Evolutionary conservation across 352 stramenopile genomes (phyloP).

Genomic region (Aphanomyces astaci): DNA sequence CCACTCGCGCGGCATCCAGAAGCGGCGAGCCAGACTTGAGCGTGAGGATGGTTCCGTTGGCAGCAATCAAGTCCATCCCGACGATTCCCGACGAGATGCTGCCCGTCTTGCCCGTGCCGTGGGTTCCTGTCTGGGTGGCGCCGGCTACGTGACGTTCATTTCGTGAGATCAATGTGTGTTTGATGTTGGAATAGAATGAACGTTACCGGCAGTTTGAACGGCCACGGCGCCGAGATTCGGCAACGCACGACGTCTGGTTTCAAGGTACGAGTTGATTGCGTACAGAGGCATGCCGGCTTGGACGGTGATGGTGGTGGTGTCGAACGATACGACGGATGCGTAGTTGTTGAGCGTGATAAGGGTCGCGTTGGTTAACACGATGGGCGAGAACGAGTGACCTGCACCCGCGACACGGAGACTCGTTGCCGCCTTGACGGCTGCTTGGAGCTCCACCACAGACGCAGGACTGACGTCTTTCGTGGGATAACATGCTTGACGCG

Average conservation of each 20-base stretch:
- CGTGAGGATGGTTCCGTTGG: background rate
- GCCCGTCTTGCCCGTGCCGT: constrained; percentile 10
- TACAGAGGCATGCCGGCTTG: constrained; percentile 14
- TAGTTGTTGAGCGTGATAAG: constrained; percentile 9
- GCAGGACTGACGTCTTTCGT: background rate
- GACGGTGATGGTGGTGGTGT: constrained; percentile 4
- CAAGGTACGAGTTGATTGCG: constrained; percentile 9
- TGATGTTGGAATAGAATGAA: too few species aligned
- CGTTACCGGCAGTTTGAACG: constrained; percentile 15
- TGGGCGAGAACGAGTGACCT: constrained; percentile 20
- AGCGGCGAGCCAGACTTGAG: background rate
- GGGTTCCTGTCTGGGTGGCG: constrained; percentile 3
- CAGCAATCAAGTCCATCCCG: constrained; percentile 12
- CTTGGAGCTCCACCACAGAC: background rate
- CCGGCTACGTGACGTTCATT: constrained; percentile 1
- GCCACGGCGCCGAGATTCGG: constrained; percentile 14
- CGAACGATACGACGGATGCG: background rate
- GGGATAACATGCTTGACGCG: constrained; percentile 15
- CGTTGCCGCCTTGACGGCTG: background rate
- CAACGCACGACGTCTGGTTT: background rate
- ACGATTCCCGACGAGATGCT: background rate
- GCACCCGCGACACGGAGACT: background rate
- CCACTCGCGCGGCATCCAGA: constrained; percentile 7
- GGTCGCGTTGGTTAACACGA: constrained; percentile 16
- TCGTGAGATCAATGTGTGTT: background rate